phyloP scores from a whole-genome alignment of 352 stramenopile species.

The Aphanomyces stellatus region DNA sequence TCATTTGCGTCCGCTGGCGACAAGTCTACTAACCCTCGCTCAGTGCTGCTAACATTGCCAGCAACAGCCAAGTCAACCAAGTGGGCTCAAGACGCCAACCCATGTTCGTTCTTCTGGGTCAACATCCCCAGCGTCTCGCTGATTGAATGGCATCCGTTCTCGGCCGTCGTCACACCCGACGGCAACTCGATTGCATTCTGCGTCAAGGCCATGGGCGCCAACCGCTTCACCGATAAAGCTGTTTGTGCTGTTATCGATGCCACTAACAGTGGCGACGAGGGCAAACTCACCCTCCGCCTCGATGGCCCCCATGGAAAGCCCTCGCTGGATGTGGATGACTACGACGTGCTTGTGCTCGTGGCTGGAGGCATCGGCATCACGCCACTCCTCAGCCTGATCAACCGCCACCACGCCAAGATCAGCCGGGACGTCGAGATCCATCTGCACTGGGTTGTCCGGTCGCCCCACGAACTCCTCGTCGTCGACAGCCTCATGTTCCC shows the following conservation, averaged over 20 bases:
- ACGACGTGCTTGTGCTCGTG: slow-evolving; percentile 54
- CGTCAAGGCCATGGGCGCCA: slow-evolving; percentile 44
- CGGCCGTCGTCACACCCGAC: slow-evolving; percentile 56
- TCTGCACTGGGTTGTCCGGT: slow-evolving; percentile 72
- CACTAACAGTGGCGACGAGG: slow-evolving; percentile 1
- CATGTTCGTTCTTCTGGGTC: slow-evolving; percentile 73
- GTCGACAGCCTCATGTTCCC: slow-evolving; percentile 53
- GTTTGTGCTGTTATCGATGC: background rate
- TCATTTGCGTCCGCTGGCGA: too few relatives aligned
- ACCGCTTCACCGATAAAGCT: slow-evolving; percentile 37
- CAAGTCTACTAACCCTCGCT: slow-evolving; percentile 20
- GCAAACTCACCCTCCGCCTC: slow-evolving; percentile 49
- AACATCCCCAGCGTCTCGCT: slow-evolving; percentile 50
- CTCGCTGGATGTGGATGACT: slow-evolving; percentile 59
- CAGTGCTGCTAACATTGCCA: slow-evolving; percentile 51
- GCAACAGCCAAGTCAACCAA: slow-evolving; percentile 44
- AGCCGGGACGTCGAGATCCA: slow-evolving; percentile 80
- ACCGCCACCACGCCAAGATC: slow-evolving; percentile 73
- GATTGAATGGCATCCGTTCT: slow-evolving; percentile 76
- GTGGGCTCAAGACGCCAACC: slow-evolving; percentile 44
- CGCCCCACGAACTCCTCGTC: slow-evolving; percentile 68
- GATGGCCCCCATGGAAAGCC: slow-evolving; percentile 80
- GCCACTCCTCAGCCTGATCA: slow-evolving; percentile 81
- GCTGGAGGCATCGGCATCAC: slow-evolving; percentile 82
- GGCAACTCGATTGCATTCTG: slow-evolving; percentile 75